A percentile compares a stretch with the other conserved stretches of the same genome.
phyloP scores from a whole-genome alignment of 2,329 filamentous ascomycete genomes.

The Drechslerella coelobrocha region DNA sequence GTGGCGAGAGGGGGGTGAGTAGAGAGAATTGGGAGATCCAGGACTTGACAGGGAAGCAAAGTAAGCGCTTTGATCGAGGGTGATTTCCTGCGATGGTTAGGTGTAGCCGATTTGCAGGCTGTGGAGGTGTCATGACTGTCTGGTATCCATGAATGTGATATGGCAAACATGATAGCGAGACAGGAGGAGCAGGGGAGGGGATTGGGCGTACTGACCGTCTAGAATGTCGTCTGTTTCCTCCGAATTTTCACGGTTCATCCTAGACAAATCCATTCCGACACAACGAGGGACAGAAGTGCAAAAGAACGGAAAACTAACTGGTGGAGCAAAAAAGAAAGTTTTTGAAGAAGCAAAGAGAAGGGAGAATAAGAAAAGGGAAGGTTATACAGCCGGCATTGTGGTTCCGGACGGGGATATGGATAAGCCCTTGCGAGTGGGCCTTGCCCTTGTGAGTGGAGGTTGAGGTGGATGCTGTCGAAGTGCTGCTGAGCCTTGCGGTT shows the following conservation, averaged over 20 bases:
- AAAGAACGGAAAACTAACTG: constrained; percentile 1
- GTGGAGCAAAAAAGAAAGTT: constrained; percentile 4
- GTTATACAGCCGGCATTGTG: constrained; percentile 42
- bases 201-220: constrained; percentile 32
- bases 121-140: constrained; percentile 19
- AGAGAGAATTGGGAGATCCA: constrained; percentile 84
- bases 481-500: constrained; percentile 15
- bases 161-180: constrained; percentile 13
- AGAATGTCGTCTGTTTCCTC: constrained; percentile 31
- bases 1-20: constrained; percentile 71
- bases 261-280: not conserved
- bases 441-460: too few species aligned
- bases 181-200: not conserved
- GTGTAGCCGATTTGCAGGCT: not conserved
- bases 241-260: constrained; percentile 42
- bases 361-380: constrained; percentile 26
- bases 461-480: not conserved
- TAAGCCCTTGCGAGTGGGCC: too few species aligned
- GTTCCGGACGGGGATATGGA: constrained; percentile 15
- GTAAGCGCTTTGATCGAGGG: not conserved
- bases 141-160: not conserved
- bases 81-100: constrained; percentile 13
- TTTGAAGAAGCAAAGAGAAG: not conserved
- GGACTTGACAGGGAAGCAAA: constrained; percentile 60
- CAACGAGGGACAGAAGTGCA: constrained; percentile 3